These are phyloP conservation scores for Iris pallida DNA, from an alignment of 116 monocot species.

Conservation along the genomic window DNA sequence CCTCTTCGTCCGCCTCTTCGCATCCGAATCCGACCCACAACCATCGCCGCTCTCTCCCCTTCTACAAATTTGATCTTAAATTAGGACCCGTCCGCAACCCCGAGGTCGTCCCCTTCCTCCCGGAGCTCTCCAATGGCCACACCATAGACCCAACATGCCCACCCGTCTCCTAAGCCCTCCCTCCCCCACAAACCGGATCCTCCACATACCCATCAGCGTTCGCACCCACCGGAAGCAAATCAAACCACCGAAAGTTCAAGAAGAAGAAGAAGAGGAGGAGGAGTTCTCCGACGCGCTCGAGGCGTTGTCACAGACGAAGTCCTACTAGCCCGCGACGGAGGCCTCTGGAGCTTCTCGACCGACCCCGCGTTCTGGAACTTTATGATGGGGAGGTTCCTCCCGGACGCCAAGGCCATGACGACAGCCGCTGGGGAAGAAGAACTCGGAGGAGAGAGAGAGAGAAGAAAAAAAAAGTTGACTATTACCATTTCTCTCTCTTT, in stretches of 20 bases:
- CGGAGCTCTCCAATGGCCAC: constrained; percentile 14
- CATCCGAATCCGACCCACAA: neutral
- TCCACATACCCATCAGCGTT: neutral
- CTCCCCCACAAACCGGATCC: constrained; percentile 2
- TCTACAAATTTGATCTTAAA: constrained; percentile 23
- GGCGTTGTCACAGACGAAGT: constrained; percentile 52
- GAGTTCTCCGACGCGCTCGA: constrained; percentile 60
- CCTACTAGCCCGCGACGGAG: constrained; percentile 39
- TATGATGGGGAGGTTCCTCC: constrained; percentile 87
- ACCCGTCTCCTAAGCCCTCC: constrained; percentile 4
- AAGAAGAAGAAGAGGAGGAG: constrained; percentile 31
- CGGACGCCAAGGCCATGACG: constrained; percentile 74
- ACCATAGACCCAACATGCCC: neutral
- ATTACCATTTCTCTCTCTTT: too few relatives aligned
- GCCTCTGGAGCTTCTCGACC: constrained; percentile 12
- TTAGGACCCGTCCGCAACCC: constrained; percentile 17
- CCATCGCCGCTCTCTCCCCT: constrained; percentile 7
- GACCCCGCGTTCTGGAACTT: constrained; percentile 47
- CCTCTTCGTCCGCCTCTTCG: constrained; percentile 18
- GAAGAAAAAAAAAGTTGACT: too few relatives aligned
- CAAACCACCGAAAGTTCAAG: neutral
- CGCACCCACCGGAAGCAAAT: neutral
- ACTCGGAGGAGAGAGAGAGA: too few relatives aligned
- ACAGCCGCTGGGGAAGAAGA: constrained; percentile 17
- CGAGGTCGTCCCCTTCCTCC: constrained; percentile 13